Evolutionary conservation across 192 early-diverging fungal species (phyloP), one percentile per base, ranked within the genome.

Genomic region (Jimgerdemannia flammicorona): DNA sequence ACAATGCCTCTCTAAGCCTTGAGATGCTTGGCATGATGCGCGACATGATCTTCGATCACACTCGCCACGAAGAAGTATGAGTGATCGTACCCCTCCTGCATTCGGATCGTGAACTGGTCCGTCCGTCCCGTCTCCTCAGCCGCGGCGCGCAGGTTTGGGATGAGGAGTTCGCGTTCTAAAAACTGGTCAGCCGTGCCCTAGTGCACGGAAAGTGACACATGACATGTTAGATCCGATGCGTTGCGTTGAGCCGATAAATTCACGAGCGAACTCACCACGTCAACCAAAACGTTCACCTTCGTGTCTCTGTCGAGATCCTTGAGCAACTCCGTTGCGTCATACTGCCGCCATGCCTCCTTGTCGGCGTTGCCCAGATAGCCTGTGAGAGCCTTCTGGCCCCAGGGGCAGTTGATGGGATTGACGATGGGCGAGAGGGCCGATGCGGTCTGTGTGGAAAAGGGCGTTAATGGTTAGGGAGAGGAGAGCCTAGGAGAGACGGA

Each of bases 371-470:
- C 94, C 11, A 97, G 83, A 74, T 95, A 96, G 2, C 83, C 90
- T 4, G 84, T 76, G 77, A 96, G 91, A 42, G 94, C 94, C 78
- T 94, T 93, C 64, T 84, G 78, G 68, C 96, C 96, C 95, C 94
- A 96, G 14, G 83, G 77, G 64, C 91, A 92, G 3, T 87, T 79
- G 6, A 83, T 81, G 4, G 94, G 91, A 70, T 93, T 90, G 63
- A 87, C 88, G 72, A 97, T 95, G 41, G 96, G 95, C 4, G 94
- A 85, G 82, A 97, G 95, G 1, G 91, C 95, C 1, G 94, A 94
- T 40, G 90, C 89, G 59, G 87, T 79, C 84, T 84, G 72, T 18
- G 17, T 11, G 3, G 14, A 44, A 72, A 67, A 1, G 3, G 10
- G 29, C 39, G 44, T n/a, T 10, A 40, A 43, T 54, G 18, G 14